phyloP scores from a whole-genome alignment of 176 grass and related monocot genomes.

The Zoysia japonica region DNA sequence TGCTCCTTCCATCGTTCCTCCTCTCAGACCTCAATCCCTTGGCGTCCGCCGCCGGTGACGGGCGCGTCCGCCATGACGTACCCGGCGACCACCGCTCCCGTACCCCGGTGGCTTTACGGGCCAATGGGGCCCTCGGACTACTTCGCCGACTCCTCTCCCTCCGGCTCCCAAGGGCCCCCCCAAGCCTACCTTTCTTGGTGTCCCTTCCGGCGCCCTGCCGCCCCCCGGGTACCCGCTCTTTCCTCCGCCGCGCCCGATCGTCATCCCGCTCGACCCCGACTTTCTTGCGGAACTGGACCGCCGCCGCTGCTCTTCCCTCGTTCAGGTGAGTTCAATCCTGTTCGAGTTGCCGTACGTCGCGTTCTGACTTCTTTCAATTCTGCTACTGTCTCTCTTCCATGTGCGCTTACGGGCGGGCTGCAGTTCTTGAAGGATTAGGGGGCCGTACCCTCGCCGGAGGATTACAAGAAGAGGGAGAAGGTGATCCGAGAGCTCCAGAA shows the following conservation, averaged over 20 bases:
- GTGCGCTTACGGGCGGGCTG: background rate
- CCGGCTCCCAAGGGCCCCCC: background rate
- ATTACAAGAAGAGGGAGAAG: slow-evolving; percentile 48
- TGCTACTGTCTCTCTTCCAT: background rate
- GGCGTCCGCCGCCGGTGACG: background rate
- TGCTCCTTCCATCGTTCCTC: too few relatives aligned
- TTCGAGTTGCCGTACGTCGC: background rate
- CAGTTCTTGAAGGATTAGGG: slow-evolving; percentile 51
- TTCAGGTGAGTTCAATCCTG: slow-evolving; percentile 28
- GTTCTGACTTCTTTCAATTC: background rate
- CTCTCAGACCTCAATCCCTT: background rate
- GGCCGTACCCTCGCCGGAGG: slow-evolving; percentile 50
- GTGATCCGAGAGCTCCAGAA: slow-evolving; percentile 64
- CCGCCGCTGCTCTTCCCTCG: slow-evolving; percentile 49
- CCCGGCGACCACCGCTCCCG: background rate
- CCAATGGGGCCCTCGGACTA: slow-evolving; percentile 3
- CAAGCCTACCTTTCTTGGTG: slow-evolving; percentile 34
- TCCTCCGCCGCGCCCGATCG: background rate
- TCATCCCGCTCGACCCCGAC: slow-evolving; percentile 30
- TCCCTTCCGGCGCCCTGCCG: slow-evolving; percentile 13
- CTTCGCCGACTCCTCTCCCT: background rate
- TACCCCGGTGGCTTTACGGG: background rate
- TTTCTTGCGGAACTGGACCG: slow-evolving; percentile 44
- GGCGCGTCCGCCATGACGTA: background rate
- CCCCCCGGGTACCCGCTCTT: background rate